A percentile compares a stretch with the other conserved stretches of the same genome.
Conservation (phyloP, 2,329 filamentous ascomycete species). For the Diplodia seriata region DNA sequence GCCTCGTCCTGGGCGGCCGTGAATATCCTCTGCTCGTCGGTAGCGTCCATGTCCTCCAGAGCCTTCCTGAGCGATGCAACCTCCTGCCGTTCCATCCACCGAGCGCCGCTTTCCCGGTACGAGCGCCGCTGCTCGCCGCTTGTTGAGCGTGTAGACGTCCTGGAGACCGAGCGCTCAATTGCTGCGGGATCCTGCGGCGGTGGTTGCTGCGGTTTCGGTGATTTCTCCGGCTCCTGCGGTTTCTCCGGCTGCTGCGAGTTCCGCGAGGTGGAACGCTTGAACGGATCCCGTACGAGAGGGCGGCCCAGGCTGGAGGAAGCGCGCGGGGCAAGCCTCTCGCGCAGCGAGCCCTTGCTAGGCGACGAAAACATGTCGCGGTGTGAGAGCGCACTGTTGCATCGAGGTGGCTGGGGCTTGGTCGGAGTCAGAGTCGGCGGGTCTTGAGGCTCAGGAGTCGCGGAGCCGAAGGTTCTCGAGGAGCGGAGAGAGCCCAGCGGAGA, state of each 20-base stretch:
- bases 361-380: conserved; percentile 40
- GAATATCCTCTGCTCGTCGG: conserved; percentile 70
- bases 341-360: conserved; percentile 45
- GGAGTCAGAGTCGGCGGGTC: conserved; percentile 39
- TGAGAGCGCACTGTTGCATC: conserved; percentile 27
- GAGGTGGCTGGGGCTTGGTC: conserved; percentile 31
- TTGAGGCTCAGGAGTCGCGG: conserved; percentile 34
- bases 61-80: conserved; percentile 72
- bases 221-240: too few relatives aligned
- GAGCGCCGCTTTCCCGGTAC: conserved; percentile 75
- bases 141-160: conserved; percentile 41
- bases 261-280: conserved; percentile 49
- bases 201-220: not conserved
- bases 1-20: conserved; percentile 77
- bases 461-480: conserved; percentile 36
- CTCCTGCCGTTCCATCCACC: conserved; percentile 85
- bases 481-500: conserved; percentile 49
- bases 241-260: conserved; percentile 41
- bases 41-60: conserved; percentile 74
- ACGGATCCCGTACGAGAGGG: conserved; percentile 48
- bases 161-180: conserved; percentile 59
- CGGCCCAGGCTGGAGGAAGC: conserved; percentile 31
- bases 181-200: conserved; percentile 36
- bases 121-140: conserved; percentile 64
- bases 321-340: conserved; percentile 39